A percentile compares a stretch with the other conserved stretches of the same genome.
Evolutionary conservation across 2,329 filamentous ascomycete species (phyloP).

Genomic region (Pseudodiploospora longispora): DNA sequence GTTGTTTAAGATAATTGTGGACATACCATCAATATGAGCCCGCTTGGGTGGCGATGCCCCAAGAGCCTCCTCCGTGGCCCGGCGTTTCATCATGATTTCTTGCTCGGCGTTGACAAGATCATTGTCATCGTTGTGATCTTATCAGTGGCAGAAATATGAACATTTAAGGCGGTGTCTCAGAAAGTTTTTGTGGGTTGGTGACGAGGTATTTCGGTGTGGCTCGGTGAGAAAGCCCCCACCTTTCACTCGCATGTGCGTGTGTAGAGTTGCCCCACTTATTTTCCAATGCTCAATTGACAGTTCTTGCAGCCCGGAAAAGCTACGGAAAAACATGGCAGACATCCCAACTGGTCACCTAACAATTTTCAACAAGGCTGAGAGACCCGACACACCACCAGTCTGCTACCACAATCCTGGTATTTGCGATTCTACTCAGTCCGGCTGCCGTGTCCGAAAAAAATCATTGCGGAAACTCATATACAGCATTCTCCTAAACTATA

Average conservation of each 20-base stretch:
- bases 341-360: conserved; percentile 16
- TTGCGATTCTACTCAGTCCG: no score
- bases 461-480: no score
- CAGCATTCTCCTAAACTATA: no score
- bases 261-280: not conserved
- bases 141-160: conserved; percentile 23
- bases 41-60: conserved; percentile 21
- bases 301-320: conserved; percentile 17
- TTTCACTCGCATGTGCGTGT: no score
- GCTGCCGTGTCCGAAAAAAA: no score
- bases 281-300: not conserved
- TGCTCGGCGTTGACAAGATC: not conserved
- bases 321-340: conserved; percentile 22
- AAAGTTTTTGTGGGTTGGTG: not conserved
- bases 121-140: conserved; percentile 2
- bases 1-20: not conserved
- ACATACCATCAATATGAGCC: conserved; percentile 9
- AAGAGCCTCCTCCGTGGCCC: conserved; percentile 15
- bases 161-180: conserved; percentile 24
- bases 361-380: conserved; percentile 22
- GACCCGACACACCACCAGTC: no score
- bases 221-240: conserved; percentile 6
- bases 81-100: conserved; percentile 24
- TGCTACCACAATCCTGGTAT: no score
- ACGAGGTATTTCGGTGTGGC: conserved; percentile 4